Base-by-base conservation (phyloP, 192 early-diverging fungal species). In the Coemansia umbellata region DNA sequence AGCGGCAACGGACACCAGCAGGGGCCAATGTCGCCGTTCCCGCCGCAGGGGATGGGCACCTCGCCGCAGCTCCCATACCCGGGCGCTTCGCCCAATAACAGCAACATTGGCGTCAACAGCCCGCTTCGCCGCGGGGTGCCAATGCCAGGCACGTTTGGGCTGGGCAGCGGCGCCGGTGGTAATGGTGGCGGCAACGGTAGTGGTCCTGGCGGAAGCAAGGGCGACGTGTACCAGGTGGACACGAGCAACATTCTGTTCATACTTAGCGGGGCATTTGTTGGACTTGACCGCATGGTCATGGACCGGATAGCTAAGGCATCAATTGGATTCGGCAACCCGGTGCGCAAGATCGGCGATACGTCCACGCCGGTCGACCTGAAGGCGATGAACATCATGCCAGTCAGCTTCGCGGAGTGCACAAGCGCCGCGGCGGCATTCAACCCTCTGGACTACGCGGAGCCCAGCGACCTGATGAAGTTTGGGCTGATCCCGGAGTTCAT, bases 241-340 rank as follows among this genome's bases (percentile, higher is more conserved):
- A 94, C 92, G 0, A 87, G 83, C 63, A 94, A 94, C 63, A 94
- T 94, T 45, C 59, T 94, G 45, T 94, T 94, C 67, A 87, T 94
- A 22, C 78, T 90, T 31, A 91, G 88, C 43, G 92, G 92, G 11
- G 92, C 92, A 0, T 94, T 94, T 63, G 85, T 91, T 51, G 92
- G 90, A 3, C 60, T 94, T 17, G 91, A 94, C 39, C 90, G 85
- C 35, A 78, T 91, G 17, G 80, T 94, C 0, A 78, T 80, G 60
- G 88, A 89, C 47, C 74, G 91, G 6, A 63, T 92, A 1, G 84
- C 82, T 31, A 90, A 89, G 79, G 87, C 84, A 9, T 87, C 86
- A 1, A 91, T 93, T 60, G 89, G 90, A 3, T 91, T 92, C 58
- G 86, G 84, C 39, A 84, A 85, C 19, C 75, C 68, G 3, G 71